phyloP scores from a whole-genome alignment of 2,329 filamentous ascomycete species.

The Epichloe sibirici region DNA sequence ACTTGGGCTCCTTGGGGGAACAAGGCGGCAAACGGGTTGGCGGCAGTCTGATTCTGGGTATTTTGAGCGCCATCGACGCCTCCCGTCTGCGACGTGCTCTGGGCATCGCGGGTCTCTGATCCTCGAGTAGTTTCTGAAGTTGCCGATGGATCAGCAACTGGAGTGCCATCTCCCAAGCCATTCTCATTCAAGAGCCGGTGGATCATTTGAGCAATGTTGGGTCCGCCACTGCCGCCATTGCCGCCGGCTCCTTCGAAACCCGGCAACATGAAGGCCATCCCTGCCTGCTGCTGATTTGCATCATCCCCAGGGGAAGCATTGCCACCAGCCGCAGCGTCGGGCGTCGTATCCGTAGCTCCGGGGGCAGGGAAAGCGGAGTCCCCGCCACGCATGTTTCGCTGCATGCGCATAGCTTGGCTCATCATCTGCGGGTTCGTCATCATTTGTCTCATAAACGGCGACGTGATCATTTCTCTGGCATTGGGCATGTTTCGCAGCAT shows the following conservation, averaged over 20 bases:
- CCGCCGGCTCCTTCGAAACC: slow-evolving; percentile 11
- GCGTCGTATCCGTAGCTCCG: slow-evolving; percentile 79
- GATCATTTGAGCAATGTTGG: slow-evolving; percentile 17
- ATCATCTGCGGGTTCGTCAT: slow-evolving; percentile 84
- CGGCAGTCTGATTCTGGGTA: slow-evolving; percentile 25
- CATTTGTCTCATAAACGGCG: slow-evolving; percentile 81
- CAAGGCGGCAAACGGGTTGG: slow-evolving; percentile 57
- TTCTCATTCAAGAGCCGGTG: slow-evolving; percentile 11
- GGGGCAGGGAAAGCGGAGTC: slow-evolving; percentile 70
- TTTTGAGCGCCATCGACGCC: slow-evolving; percentile 14
- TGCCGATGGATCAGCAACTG: slow-evolving; percentile 20
- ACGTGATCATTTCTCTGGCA: slow-evolving; percentile 74
- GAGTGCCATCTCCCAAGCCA: slow-evolving; percentile 20
- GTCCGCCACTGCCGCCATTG: slow-evolving; percentile 8
- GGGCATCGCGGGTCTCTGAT: slow-evolving; percentile 13
- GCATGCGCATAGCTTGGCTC: slow-evolving; percentile 71
- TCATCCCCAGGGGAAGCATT: slow-evolving; percentile 18
- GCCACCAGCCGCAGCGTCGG: slow-evolving; percentile 30
- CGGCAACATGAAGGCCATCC: slow-evolving; percentile 22
- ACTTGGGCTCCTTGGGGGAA: slow-evolving; percentile 31
- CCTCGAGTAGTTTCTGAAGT: slow-evolving; percentile 15
- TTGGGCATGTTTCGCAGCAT: slow-evolving; percentile 63
- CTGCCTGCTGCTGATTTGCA: slow-evolving; percentile 23
- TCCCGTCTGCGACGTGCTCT: slow-evolving; percentile 13
- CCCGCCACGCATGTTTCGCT: slow-evolving; percentile 52